Percentiles rank a stretch among this genome's conserved stretches.
Evolutionary conservation across 768 basidiomycete genomes (phyloP).

Genomic region (Tubosaeta brunneosetosa): DNA sequence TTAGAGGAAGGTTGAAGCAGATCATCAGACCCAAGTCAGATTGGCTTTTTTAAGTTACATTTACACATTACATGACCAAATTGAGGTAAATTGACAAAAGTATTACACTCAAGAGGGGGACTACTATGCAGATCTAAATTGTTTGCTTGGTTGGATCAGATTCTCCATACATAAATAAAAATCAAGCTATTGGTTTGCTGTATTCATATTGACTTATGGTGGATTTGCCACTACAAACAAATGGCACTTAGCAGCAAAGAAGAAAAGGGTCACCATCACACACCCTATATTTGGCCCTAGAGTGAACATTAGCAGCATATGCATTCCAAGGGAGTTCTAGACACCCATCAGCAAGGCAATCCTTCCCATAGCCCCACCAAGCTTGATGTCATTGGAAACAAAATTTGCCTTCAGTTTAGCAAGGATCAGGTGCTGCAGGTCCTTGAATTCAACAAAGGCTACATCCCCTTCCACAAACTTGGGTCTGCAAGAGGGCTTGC

Average conservation of each 20-base stretch:
- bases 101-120: too few species aligned
- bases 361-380: constrained; percentile 72
- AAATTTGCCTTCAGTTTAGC: constrained; percentile 68
- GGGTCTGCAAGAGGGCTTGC: constrained; percentile 92
- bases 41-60: too few species aligned
- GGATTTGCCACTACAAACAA: constrained; percentile 61
- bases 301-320: background rate
- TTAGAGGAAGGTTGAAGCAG: too few species aligned
- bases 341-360: constrained; percentile 83
- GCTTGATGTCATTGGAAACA: constrained; percentile 87
- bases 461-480: constrained; percentile 76
- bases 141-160: too few species aligned
- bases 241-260: background rate
- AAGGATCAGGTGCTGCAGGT: constrained; percentile 85
- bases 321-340: constrained; percentile 19
- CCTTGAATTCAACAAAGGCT: constrained; percentile 83
- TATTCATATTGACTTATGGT: constrained; percentile 42
- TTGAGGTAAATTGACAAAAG: too few species aligned
- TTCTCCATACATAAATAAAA: too few species aligned
- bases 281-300: constrained; percentile 86
- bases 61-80: too few species aligned
- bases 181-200: background rate
- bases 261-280: constrained; percentile 26
- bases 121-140: too few species aligned
- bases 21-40: too few species aligned